Base-by-base conservation (phyloP, 495 filamentous ascomycete genomes). In the Lineolata rhizophorae region DNA sequence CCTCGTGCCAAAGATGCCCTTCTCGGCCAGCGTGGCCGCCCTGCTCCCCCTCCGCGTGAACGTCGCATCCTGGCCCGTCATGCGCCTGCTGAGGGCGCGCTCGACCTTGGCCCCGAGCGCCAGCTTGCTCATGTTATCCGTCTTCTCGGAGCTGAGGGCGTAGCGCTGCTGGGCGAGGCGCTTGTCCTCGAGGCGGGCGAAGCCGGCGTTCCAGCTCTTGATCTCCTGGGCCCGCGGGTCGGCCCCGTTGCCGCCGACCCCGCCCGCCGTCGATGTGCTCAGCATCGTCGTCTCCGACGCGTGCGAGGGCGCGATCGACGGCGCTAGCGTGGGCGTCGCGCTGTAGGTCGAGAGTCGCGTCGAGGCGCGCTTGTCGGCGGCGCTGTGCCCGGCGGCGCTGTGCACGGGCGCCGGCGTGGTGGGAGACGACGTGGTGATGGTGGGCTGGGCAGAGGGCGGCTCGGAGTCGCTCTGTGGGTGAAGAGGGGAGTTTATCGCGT, bases 51-150 rank as follows among this genome's bases (percentile, higher is more conserved):
- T n/a, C n/a, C n/a, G n/a, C 42, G 63, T 59, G 38, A 90, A 85
- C 35, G 78, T 70, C 28, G 87, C 90, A 52, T 97, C 87, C 50
- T 97, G 87, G 43, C 76, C 52, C 16, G 64, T 74, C 83, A 95
- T 90, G 42, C 87, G 68, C 43, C 87, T 61, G 34, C 70, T 78
- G 22, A 97, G 68, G 9, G 87, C 87, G 24, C 87, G 72, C 49
- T 97, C 87, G 25, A 95, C 65, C 56, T 94, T 95, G 24, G 87
- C 85, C 27, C 83, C 76, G 26, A 95, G 63, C 18, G 85, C 85
- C 35, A 95, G 59, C 55, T 93, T 91, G 54, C 72, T 78, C 46
- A 93, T 53, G 50, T 78, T 76, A 39, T 78, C 79, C 30, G 60
- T 70, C 63, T 95, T 93, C 54, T 91, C 71, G 22, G 67, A 60